These are phyloP conservation scores for Claviceps monticola DNA, from an alignment of 2,329 filamentous ascomycete genomes.

Conservation along the genomic window DNA sequence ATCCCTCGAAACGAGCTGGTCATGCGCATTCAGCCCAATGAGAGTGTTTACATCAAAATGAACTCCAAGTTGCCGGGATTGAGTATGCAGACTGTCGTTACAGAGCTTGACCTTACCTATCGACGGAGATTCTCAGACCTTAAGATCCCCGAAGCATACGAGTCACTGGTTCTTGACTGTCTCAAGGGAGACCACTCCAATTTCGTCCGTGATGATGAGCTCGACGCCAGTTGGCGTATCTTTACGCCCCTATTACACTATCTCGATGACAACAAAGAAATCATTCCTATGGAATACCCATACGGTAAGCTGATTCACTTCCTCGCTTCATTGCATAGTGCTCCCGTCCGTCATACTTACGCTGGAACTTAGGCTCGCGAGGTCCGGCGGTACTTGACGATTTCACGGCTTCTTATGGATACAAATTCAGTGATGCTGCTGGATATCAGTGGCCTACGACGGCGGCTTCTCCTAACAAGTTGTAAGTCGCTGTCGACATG, in stretches of 20 bases:
- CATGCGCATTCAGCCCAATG: conserved; percentile 97
- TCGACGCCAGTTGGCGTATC: conserved; percentile 96
- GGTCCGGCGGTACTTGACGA: conserved; percentile 93
- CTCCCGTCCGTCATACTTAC: background rate
- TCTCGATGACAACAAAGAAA: conserved; percentile 98
- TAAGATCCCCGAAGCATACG: conserved; percentile 98
- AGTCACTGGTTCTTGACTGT: conserved; percentile 92
- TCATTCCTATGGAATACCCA: conserved; percentile 98
- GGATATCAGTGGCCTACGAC: conserved; percentile 92
- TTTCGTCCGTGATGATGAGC: conserved; percentile 93
- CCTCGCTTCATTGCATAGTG: background rate
- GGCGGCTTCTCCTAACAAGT: conserved; percentile 58
- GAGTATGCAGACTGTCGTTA: conserved; percentile 98
- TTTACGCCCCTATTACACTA: conserved; percentile 97
- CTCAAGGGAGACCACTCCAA: conserved; percentile 99
- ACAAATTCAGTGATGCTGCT: conserved; percentile 95
- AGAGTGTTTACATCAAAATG: conserved; percentile 99
- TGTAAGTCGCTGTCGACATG: conserved; percentile 41
- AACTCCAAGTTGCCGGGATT: conserved; percentile 97
- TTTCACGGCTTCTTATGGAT: conserved; percentile 95
- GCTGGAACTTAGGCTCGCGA: conserved; percentile 64
- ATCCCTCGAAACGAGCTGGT: conserved; percentile 98
- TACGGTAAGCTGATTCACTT: conserved; percentile 55
- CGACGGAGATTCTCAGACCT: conserved; percentile 95
- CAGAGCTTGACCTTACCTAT: conserved; percentile 96